Percentiles rank a stretch among this genome's conserved stretches.
phyloP scores from a whole-genome alignment of 257 asterid species.

The Solanum bulbocastanum region DNA sequence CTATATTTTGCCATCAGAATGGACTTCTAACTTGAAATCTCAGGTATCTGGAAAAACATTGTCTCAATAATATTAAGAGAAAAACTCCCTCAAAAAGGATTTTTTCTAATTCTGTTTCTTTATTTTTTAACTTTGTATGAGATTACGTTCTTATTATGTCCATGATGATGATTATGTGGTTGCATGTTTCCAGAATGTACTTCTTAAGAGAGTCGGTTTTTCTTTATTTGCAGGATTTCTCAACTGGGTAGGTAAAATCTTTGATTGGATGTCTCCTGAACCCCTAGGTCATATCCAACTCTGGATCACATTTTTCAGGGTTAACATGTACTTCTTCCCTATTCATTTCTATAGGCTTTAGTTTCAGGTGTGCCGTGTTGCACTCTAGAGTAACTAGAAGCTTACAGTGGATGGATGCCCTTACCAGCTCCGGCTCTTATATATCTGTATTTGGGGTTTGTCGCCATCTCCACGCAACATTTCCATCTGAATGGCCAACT shows the following conservation, averaged over 20 bases:
- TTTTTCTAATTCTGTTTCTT: neutral
- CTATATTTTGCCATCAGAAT: neutral
- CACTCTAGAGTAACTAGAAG: neutral
- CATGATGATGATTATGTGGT: neutral
- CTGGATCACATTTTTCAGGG: neutral
- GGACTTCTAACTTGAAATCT: neutral
- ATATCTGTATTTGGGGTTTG: neutral
- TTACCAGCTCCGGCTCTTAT: neutral
- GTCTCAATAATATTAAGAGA: neutral
- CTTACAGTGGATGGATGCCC: neutral
- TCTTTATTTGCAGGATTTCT: neutral
- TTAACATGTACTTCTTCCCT: neutral
- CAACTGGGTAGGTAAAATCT: neutral
- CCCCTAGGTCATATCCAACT: neutral
- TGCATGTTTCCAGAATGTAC: neutral
- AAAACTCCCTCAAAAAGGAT: neutral
- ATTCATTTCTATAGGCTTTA: neutral
- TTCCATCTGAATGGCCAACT: neutral
- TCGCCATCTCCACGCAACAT: neutral
- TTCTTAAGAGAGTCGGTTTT: neutral
- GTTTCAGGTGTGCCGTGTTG: neutral
- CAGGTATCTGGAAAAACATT: neutral
- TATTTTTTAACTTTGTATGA: neutral
- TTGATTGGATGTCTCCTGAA: neutral
- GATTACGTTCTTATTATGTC: neutral